Evolutionary conservation across 208 protist species (phyloP), one percentile per base, ranked within the genome.

Genomic region (Trypanosoma lewisi): DNA sequence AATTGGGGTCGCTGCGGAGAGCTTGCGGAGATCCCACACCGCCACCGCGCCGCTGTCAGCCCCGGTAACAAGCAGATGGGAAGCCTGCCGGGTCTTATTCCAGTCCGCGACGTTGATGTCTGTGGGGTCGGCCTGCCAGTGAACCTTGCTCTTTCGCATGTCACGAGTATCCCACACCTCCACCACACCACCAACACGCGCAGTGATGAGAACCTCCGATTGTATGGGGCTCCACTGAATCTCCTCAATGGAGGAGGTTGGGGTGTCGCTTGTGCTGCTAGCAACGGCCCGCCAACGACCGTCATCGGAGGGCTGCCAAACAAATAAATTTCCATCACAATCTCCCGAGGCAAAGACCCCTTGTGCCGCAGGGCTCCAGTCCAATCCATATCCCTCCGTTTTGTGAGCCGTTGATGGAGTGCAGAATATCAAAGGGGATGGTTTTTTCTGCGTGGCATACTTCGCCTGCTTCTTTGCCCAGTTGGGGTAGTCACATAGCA

Each of bases 31-130:
- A 74, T 99, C 98, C 98, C 98, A 99, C 31, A 99, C 82, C 19
- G 90, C 87, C 34, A 99, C 96, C 8, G 83, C 84, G 47, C 98
- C 98, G 69, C 97, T 97, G 70, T 99, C 98, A 31, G 88, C 91
- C 33, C 98, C 98, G 2, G 96, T 98, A 25, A 91, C 95, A n/a
- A 99, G 75, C 28, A 99, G 80, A 70, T 99, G 97, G 21, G 87
- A 92, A 7, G 84, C 85, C 72, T 87, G 80, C 16, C 78, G 78
- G 6, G 78, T 85, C 47, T 67, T 80, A 83, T 98, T 98, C 97
- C 98, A 99, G 27, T 94, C 90, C 31, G 98, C 94, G 36, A 99
- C 98, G 81, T 99, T 99, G 59, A 99, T 98, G 77, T 99, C 98
- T 9, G 77, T 82, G 31, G 81, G 68, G 61, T 91, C 87, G 1